Evolutionary conservation across 306 rosid species (phyloP).

Genomic region (Echinosophora koreensis): DNA sequence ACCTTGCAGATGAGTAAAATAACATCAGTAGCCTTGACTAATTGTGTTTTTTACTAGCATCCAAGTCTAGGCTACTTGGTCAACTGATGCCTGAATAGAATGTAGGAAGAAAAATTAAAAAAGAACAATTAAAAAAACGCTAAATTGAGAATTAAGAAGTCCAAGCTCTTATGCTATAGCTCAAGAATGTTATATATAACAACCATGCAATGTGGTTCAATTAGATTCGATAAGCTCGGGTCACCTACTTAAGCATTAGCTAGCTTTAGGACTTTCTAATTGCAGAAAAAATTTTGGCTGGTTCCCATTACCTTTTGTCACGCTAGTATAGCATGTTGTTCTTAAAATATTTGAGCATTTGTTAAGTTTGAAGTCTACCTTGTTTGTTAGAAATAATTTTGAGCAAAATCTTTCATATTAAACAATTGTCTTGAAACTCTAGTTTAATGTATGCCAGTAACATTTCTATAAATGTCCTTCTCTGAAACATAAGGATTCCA

Average conservation of each 20-base stretch:
- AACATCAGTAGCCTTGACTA: slow-evolving; percentile 19
- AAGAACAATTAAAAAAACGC: not conserved
- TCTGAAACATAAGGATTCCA: slow-evolving; percentile 13
- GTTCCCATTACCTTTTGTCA: not conserved
- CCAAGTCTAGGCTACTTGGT: slow-evolving; percentile 7
- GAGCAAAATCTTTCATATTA: slow-evolving; percentile 6
- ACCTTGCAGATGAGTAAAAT: not conserved
- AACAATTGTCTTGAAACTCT: slow-evolving; percentile 26
- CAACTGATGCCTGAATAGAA: slow-evolving; percentile 2
- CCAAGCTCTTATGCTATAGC: not conserved
- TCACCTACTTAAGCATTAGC: slow-evolving; percentile 12
- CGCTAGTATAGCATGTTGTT: slow-evolving; percentile 11
- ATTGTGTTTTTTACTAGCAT: not conserved
- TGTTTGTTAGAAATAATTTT: not conserved
- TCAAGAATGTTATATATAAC: not conserved
- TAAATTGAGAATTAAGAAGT: slow-evolving; percentile 3
- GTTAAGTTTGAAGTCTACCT: slow-evolving; percentile 10
- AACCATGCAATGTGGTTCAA: not conserved
- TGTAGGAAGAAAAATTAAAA: too few relatives aligned
- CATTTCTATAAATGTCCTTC: slow-evolving; percentile 28
- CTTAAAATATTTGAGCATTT: not conserved
- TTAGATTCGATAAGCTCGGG: not conserved
- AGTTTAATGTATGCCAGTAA: slow-evolving; percentile 14
- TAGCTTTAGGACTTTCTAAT: slow-evolving; percentile 1
- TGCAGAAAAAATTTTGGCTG: not conserved